Conservation (phyloP, 805 yeast species). For the Priceomyces castillae region DNA sequence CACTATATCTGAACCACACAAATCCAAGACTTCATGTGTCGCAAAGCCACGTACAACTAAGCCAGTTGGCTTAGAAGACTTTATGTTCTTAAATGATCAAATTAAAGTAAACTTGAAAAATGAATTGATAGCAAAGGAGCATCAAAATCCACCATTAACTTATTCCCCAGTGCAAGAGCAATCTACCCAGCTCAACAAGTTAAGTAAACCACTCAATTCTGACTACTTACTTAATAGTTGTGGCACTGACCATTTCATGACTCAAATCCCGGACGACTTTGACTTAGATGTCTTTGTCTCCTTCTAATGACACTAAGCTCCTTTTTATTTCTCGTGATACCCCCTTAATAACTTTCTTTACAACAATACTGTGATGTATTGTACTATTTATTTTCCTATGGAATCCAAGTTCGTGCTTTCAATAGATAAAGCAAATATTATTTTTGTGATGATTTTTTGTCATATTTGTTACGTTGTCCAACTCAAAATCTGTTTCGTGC, state of each 20-base stretch:
- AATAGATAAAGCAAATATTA: background rate
- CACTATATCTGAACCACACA: conserved; percentile 21
- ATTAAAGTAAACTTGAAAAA: conserved; percentile 11
- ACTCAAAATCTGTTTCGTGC: conserved; percentile 4
- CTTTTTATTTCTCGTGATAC: conserved; percentile 2
- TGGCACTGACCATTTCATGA: conserved; percentile 23
- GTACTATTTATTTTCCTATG: background rate
- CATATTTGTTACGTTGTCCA: too few relatives aligned
- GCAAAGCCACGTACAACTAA: conserved; percentile 7
- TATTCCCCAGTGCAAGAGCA: conserved; percentile 22
- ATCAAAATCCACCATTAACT: background rate
- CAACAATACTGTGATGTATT: background rate
- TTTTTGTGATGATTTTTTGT: background rate
- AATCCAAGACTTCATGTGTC: background rate
- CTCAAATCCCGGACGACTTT: conserved; percentile 25
- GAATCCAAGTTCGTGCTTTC: background rate
- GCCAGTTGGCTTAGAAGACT: conserved; percentile 24
- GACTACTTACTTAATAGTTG: conserved; percentile 14
- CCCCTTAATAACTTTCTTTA: background rate
- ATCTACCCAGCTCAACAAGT: conserved; percentile 18
- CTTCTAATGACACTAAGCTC: conserved; percentile 4
- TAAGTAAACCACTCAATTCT: conserved; percentile 12
- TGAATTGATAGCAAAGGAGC: conserved; percentile 3
- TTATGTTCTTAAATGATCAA: conserved; percentile 27
- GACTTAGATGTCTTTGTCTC: conserved; percentile 25